These are phyloP conservation scores for Exophiala bonariae DNA, from an alignment of 2,329 filamentous ascomycete species.

Conservation along the genomic window DNA sequence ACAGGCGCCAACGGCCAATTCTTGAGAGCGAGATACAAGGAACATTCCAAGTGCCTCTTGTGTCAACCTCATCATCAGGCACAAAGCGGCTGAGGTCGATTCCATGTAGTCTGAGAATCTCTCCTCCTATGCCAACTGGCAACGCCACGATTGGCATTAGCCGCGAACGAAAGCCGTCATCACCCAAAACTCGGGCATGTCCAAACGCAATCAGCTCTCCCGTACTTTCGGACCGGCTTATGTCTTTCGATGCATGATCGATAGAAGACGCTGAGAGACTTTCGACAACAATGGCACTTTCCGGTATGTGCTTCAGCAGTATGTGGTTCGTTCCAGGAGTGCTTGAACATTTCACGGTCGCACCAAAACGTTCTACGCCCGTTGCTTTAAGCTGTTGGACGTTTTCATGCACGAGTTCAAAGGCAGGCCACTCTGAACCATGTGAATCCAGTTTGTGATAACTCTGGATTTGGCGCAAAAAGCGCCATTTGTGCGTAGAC, in stretches of 20 bases:
- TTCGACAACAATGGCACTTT: no score
- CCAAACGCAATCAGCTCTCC: constrained; percentile 13
- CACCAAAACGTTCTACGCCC: no score
- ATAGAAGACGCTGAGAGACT: no score
- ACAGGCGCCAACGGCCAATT: constrained; percentile 4
- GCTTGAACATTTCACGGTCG: no score
- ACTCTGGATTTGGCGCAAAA: constrained; percentile 13
- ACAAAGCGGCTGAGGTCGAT: constrained; percentile 5
- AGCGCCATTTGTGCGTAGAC: constrained; percentile 17
- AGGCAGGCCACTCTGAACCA: neutral
- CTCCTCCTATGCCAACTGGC: constrained; percentile 1
- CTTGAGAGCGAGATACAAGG: constrained; percentile 1
- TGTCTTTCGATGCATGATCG: no score
- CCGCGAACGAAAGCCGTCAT: neutral
- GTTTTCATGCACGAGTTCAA: constrained; percentile 10
- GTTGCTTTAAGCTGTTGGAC: neutral
- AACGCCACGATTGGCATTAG: constrained; percentile 8
- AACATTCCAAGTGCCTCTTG: constrained; percentile 1
- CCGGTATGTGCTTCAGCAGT: constrained; percentile 10
- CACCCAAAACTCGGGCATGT: constrained; percentile 3
- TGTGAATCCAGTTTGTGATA: neutral
- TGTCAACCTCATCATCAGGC: neutral
- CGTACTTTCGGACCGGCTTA: neutral
- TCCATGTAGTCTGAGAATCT: constrained; percentile 7
- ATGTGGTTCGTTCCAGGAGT: constrained; percentile 1